Evolutionary conservation across 305 asterid species (phyloP).

Genomic region (Fraxinus floribunda): DNA sequence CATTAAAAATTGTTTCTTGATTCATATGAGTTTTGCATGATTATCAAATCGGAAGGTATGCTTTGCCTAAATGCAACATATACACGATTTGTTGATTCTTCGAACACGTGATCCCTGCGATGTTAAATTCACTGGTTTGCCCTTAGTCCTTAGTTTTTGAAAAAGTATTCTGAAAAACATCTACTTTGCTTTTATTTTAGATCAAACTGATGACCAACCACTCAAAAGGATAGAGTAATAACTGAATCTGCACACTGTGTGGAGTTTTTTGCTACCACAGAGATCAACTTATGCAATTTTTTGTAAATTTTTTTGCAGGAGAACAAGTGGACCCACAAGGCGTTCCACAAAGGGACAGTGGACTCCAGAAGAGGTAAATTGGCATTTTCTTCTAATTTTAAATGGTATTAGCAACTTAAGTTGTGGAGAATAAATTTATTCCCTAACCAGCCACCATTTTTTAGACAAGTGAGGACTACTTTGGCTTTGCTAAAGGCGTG

Average conservation of each 20-base stretch:
- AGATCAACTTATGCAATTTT: neutral
- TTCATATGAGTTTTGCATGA: neutral
- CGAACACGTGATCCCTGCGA: neutral
- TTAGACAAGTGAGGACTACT: neutral
- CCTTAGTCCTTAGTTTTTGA: neutral
- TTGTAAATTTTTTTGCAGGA: constrained; percentile 47
- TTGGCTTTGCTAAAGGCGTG: neutral
- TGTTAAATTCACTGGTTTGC: neutral
- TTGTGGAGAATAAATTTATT: neutral
- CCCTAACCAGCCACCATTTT: neutral
- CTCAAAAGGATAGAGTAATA: neutral
- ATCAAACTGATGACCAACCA: neutral
- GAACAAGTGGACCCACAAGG: constrained; percentile 94
- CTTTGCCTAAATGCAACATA: neutral
- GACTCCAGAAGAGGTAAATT: constrained; percentile 89
- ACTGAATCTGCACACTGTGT: neutral
- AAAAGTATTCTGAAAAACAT: neutral
- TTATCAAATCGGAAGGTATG: neutral
- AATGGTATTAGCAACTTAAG: neutral
- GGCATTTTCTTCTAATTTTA: constrained; percentile 18
- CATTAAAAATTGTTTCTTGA: neutral
- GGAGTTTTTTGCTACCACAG: neutral
- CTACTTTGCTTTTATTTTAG: neutral
- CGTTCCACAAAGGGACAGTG: constrained; percentile 99
- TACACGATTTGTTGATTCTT: neutral